Evolutionary conservation across 768 basidiomycete species (phyloP).

Genomic region (Pulveroboletus sp.): DNA sequence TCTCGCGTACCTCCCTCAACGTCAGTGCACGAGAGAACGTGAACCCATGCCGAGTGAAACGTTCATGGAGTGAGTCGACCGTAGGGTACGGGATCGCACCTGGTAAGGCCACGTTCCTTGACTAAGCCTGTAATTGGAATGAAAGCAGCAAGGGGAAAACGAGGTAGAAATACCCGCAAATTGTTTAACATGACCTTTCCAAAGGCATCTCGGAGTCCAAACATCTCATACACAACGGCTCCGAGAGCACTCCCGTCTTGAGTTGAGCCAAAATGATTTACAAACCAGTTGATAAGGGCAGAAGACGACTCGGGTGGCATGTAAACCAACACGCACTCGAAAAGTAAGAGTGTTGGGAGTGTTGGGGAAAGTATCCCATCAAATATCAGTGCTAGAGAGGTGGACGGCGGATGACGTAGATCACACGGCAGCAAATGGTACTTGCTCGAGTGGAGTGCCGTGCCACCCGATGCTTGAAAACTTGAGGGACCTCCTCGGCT

Average conservation of each 20-base stretch:
- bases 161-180: slow-evolving; percentile 53
- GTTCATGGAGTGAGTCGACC: slow-evolving; percentile 44
- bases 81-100: slow-evolving; percentile 64
- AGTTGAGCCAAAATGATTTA: slow-evolving; percentile 40
- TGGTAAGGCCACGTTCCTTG: slow-evolving; percentile 68
- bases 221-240: slow-evolving; percentile 85
- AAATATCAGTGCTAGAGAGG: slow-evolving; percentile 39
- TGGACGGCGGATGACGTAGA: slow-evolving; percentile 55
- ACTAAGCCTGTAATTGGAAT: slow-evolving; percentile 34
- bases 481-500: not conserved
- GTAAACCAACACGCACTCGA: slow-evolving; percentile 93
- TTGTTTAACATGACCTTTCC: slow-evolving; percentile 90
- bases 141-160: not conserved
- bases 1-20: slow-evolving; percentile 40
- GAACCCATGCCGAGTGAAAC: slow-evolving; percentile 59
- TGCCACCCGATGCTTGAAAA: slow-evolving; percentile 35
- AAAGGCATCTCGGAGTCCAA: slow-evolving; percentile 78
- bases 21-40: slow-evolving; percentile 14
- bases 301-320: slow-evolving; percentile 58
- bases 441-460: slow-evolving; percentile 12
- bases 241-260: slow-evolving; percentile 33
- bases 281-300: slow-evolving; percentile 69
- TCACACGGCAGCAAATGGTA: slow-evolving; percentile 70
- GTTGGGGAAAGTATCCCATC: slow-evolving; percentile 47
- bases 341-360: slow-evolving; percentile 76